phyloP scores from a whole-genome alignment of 2,329 filamentous ascomycete species.

The Arthrobotrys iridis region DNA sequence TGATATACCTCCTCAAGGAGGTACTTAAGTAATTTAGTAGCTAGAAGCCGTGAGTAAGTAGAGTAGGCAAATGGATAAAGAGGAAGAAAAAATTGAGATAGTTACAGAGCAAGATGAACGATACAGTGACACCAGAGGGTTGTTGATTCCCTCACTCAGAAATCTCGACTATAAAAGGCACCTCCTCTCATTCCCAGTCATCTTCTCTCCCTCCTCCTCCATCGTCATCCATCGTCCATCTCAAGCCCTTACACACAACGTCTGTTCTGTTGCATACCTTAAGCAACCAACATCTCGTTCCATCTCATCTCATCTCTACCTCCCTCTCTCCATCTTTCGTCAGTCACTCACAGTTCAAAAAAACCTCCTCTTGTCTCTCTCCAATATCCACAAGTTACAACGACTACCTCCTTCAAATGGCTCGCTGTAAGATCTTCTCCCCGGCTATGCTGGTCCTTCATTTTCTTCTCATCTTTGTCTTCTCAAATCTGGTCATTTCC shows the following conservation, averaged over 20 bases:
- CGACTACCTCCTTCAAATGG: neutral
- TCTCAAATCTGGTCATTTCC: neutral
- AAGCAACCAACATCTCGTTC: neutral
- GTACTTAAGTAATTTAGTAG: too few relatives aligned
- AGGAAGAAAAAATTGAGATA: too few relatives aligned
- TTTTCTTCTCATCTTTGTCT: neutral
- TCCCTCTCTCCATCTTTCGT: neutral
- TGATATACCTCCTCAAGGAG: too few relatives aligned
- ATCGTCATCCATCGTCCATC: neutral
- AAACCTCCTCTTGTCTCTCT: too few relatives aligned
- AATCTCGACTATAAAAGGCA: too few relatives aligned
- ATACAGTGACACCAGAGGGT: too few relatives aligned
- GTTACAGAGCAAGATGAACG: too few relatives aligned
- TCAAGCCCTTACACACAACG: neutral
- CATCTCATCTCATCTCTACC: neutral
- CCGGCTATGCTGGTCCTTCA: neutral
- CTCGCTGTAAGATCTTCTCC: neutral
- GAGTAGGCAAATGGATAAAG: too few relatives aligned
- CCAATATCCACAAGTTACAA: neutral
- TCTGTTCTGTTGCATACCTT: too few relatives aligned
- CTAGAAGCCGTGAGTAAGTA: too few relatives aligned
- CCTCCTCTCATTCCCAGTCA: neutral
- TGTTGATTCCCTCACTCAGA: too few relatives aligned
- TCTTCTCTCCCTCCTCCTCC: neutral
- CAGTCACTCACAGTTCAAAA: too few relatives aligned